Evolutionary conservation across 768 basidiomycete species (phyloP), one percentile per base, ranked within the genome.

Genomic region (Amanita molliuscula): DNA sequence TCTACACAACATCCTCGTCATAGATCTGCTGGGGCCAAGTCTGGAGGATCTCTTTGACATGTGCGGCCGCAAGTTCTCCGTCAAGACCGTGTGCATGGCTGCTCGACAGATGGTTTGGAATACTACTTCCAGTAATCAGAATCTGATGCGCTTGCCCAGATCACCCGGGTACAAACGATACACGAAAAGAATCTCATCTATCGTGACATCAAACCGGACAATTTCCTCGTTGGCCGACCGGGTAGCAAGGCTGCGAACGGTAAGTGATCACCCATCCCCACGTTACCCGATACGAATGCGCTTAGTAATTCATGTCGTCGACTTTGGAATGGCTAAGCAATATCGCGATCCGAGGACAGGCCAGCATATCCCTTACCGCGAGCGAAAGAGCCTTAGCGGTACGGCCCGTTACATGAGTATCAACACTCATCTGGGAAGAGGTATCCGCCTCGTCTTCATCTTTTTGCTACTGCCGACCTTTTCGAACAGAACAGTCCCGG

Each of bases 351-450:
- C 96, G 9, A 98, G 95, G 73, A 94, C 94, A 54, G 96, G 96
- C 67, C 95, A 98, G 65, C 96, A 99, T 66, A 99, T 99, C 54
- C 96, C 96, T 47, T 99, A 99, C 68, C 81, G 96, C 53, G 96
- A 99, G 71, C 79, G 95, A 59, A 99, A 99, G 76, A 92, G 88
- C 64, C 72, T 99, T 48, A 90, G 87, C 59, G 96, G 96, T 13
- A 99, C 96, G 13, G 96, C 96, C 33, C 84, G 96, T 43, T 99
- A 99, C 74, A 99, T 99, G 96, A 92, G 88, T 65, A 98, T 99
- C 67, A 99, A 99, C 67, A 99, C 96, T 47, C 96, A 99, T 74
- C 66, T 99, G 51, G 96, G 96, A 36, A 77, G 96, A 73, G 94
- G 93, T 93, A 64, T 55, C 72, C 64, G 40, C 18, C 34, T 51